Evolutionary conservation across 139 green algal genomes (phyloP).

Genomic region (Desmodesmus armatus): DNA sequence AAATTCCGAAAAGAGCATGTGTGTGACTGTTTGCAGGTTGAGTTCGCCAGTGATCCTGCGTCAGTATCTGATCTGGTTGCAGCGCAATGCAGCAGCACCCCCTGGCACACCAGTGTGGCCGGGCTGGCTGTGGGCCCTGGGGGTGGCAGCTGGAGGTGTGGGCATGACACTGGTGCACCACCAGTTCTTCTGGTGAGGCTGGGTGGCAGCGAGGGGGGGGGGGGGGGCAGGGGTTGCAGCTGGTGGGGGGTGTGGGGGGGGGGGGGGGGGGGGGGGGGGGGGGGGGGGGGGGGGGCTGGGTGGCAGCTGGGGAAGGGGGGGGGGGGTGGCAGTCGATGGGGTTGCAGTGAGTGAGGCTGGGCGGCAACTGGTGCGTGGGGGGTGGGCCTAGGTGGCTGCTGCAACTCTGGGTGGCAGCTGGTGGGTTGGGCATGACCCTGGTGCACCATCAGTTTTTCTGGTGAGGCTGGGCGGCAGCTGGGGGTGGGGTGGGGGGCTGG

Average conservation of each 20-base stretch:
- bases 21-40: conserved; percentile 62
- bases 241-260: too few relatives aligned
- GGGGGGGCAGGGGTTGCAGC: too few relatives aligned
- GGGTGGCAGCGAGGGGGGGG: not conserved
- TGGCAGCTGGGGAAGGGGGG: too few relatives aligned
- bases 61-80: conserved; percentile 78
- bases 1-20: not conserved
- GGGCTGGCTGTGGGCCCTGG: conserved; percentile 81
- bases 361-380: too few relatives aligned
- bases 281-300: too few relatives aligned
- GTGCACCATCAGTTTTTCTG: conserved; percentile 88
- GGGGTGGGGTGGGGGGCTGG: too few relatives aligned
- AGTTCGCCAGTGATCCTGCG: conserved; percentile 74
- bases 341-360: too few relatives aligned
- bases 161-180: conserved; percentile 79
- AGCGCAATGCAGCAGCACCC: conserved; percentile 35
- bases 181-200: conserved; percentile 78
- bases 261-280: too few relatives aligned
- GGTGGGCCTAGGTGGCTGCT: conserved; percentile 80
- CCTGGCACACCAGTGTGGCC: conserved; percentile 49
- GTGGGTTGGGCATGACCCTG: conserved; percentile 64
- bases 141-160: conserved; percentile 63
- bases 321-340: too few relatives aligned
- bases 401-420: conserved; percentile 62
- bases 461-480: conserved; percentile 40